Evolutionary conservation across 192 early-diverging fungal species (phyloP).

Genomic region (Backusella westeae): DNA sequence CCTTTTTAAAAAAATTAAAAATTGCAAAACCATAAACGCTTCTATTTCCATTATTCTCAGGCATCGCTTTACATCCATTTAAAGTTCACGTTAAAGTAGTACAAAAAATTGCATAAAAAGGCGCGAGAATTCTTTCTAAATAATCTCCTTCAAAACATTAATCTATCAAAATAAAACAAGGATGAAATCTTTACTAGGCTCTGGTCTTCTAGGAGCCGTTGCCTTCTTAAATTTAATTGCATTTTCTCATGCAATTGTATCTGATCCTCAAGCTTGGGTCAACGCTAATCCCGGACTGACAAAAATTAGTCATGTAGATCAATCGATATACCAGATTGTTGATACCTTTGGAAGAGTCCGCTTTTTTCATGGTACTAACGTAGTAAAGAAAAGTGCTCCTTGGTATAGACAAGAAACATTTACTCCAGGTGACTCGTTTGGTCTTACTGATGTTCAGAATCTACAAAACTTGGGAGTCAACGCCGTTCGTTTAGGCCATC

Average conservation of each 20-base stretch:
- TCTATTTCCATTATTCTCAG: background rate
- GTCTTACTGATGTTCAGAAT: slow-evolving; percentile 40
- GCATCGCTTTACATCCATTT: background rate
- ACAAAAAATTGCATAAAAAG: background rate
- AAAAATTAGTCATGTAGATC: slow-evolving; percentile 45
- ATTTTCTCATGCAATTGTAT: background rate
- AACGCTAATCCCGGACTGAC: slow-evolving; percentile 31
- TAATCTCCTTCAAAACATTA: background rate
- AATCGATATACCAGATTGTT: slow-evolving; percentile 36
- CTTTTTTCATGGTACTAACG: slow-evolving; percentile 58
- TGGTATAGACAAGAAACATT: slow-evolving; percentile 45
- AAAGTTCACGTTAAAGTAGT: background rate
- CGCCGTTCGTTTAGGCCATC: slow-evolving; percentile 36
- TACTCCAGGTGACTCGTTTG: slow-evolving; percentile 45
- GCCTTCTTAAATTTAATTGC: background rate
- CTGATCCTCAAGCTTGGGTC: slow-evolving; percentile 20
- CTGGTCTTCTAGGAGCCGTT: background rate
- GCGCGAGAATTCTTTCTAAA: background rate
- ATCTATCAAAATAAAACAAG: background rate
- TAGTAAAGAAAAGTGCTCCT: slow-evolving; percentile 55
- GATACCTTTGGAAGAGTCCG: slow-evolving; percentile 50
- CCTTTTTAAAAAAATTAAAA: background rate
- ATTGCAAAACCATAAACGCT: background rate
- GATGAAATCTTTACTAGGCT: background rate
- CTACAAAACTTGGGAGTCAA: slow-evolving; percentile 36